Conservation (phyloP, 106 monocot species). For the Narthecium ossifragum region DNA sequence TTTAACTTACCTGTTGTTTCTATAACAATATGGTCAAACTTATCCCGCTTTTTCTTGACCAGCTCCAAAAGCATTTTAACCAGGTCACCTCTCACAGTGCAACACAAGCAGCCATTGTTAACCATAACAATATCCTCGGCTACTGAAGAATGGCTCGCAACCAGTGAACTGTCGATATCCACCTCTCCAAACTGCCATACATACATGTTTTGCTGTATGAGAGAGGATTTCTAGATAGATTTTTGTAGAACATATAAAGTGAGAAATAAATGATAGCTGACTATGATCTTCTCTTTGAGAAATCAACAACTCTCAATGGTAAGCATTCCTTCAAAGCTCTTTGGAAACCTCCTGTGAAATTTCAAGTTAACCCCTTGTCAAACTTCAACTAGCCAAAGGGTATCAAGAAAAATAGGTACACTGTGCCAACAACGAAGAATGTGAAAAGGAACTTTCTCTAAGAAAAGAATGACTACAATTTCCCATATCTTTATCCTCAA, state of each 20-base stretch:
- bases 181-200: conserved; percentile 87
- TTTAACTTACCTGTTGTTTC: conserved; percentile 99
- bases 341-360: neutral
- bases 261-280: neutral
- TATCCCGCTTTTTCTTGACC: conserved; percentile 72
- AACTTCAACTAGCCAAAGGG: too few relatives aligned
- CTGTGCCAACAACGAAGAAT: too few relatives aligned
- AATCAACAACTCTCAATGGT: neutral
- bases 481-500: too few relatives aligned
- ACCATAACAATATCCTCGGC: conserved; percentile 96
- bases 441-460: too few relatives aligned
- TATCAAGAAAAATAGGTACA: too few relatives aligned
- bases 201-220: neutral
- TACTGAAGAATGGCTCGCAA: conserved; percentile 79
- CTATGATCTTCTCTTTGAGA: neutral
- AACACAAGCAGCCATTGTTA: conserved; percentile 93
- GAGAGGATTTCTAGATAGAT: neutral
- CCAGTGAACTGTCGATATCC: conserved; percentile 87
- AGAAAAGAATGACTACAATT: too few relatives aligned
- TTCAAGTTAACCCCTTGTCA: neutral
- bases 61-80: conserved; percentile 91
- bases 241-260: neutral
- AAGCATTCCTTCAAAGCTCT: neutral
- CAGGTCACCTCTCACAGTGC: conserved; percentile 90
- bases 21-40: conserved; percentile 88